Percentiles rank a stretch among this genome's conserved stretches.
These are phyloP conservation scores for Neospora caninum DNA, from an alignment of 169 alveolate species.

Conservation along the genomic window DNA sequence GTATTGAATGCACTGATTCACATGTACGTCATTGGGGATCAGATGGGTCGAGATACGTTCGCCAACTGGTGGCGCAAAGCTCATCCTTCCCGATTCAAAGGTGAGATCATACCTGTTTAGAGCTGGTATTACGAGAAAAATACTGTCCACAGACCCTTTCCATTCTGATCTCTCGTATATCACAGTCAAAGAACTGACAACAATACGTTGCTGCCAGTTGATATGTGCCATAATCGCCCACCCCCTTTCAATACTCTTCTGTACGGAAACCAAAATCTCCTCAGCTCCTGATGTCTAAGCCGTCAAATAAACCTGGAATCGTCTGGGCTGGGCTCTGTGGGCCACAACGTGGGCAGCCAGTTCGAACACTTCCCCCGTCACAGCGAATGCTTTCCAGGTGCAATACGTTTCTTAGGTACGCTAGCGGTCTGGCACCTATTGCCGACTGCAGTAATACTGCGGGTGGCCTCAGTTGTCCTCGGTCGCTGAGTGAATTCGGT, in stretches of 20 bases:
- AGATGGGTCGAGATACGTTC: neutral
- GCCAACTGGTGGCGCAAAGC: neutral
- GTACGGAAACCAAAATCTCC: neutral
- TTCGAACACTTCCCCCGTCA: no score
- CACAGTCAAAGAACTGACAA: neutral
- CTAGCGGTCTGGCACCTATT: no score
- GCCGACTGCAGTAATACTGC: no score
- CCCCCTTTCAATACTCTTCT: neutral
- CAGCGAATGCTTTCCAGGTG: no score
- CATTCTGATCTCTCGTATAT: neutral
- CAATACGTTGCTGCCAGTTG: neutral
- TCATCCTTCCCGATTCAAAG: neutral
- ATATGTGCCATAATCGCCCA: neutral
- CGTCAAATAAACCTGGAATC: no score
- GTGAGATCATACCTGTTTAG: neutral
- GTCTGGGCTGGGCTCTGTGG: no score
- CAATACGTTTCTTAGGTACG: no score
- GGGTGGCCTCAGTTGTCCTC: no score
- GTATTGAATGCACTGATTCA: constrained; percentile 1
- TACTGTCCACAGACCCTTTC: neutral
- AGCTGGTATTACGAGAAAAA: neutral
- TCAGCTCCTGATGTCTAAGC: no score
- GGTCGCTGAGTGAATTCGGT: no score
- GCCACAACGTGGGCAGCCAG: no score
- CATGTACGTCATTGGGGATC: neutral